Evolutionary conservation across 257 asterid genomes (phyloP).

Genomic region (Rauvolfia tetraphylla): DNA sequence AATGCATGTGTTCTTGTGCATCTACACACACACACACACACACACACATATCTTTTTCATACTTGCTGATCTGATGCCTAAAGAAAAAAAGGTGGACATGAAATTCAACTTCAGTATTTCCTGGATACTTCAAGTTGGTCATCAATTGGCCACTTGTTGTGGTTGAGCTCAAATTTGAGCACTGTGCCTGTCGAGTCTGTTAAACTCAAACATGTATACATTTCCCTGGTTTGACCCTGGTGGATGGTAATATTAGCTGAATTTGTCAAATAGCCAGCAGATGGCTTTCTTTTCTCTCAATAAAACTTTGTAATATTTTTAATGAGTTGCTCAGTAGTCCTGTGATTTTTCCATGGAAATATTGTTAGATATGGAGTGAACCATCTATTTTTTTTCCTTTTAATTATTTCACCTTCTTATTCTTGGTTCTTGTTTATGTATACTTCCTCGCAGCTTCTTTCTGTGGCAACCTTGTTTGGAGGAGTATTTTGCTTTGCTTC

Average conservation of each 20-base stretch:
- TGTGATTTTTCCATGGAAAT: not conserved
- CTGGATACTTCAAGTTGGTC: not conserved
- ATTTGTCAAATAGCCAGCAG: not conserved
- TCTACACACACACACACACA: too few species aligned
- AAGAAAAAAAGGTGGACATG: too few species aligned
- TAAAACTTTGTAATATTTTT: not conserved
- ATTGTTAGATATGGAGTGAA: not conserved
- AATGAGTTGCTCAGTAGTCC: not conserved
- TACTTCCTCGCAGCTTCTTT: slow-evolving; percentile 60
- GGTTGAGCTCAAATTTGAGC: not conserved
- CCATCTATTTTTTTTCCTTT: not conserved
- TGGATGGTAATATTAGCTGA: not conserved
- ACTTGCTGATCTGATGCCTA: too few species aligned
- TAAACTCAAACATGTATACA: not conserved
- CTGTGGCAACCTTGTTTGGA: slow-evolving; percentile 61
- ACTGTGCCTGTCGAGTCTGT: not conserved
- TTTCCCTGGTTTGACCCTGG: not conserved
- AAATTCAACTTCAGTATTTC: too few species aligned
- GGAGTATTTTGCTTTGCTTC: slow-evolving; percentile 76
- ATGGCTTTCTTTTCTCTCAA: not conserved
- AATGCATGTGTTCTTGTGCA: not conserved
- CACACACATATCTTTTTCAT: not conserved
- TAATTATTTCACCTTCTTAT: not conserved
- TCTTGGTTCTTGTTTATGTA: slow-evolving; percentile 11
- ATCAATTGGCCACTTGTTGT: not conserved